Percentiles rank a stretch among this genome's conserved stretches.
Conservation (phyloP, 441 rosid species). For the Arabidopsis hybrid region DNA sequence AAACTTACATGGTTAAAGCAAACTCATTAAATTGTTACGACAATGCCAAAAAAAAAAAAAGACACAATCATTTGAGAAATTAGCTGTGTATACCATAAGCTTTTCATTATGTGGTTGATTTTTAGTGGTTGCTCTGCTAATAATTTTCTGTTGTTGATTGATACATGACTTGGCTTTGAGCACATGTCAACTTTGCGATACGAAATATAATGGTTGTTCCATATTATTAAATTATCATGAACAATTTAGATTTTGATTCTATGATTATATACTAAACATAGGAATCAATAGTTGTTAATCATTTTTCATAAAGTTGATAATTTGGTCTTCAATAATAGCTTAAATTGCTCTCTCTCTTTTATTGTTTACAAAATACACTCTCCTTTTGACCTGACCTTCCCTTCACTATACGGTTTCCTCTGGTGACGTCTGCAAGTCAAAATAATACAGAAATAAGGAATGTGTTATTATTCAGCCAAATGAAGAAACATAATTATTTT, state of each 20-base stretch:
- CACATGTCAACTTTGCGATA: background rate
- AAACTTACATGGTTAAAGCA: background rate
- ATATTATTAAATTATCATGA: slow-evolving; percentile 5
- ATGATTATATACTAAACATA: background rate
- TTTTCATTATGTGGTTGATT: slow-evolving; percentile 2
- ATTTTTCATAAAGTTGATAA: background rate
- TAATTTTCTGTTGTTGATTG: background rate
- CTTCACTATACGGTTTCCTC: slow-evolving; percentile 20
- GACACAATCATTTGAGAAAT: slow-evolving; percentile 8
- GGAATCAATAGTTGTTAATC: background rate
- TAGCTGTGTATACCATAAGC: slow-evolving; percentile 30
- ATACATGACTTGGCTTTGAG: slow-evolving; percentile 17
- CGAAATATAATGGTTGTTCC: background rate
- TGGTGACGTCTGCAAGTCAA: slow-evolving; percentile 29
- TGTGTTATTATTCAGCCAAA: background rate
- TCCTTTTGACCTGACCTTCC: slow-evolving; percentile 10
- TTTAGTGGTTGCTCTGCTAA: slow-evolving; percentile 4
- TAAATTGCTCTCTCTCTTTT: background rate
- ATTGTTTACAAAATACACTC: background rate
- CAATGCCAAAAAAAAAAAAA: background rate
- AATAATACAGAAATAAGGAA: slow-evolving; percentile 15
- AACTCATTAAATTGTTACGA: background rate
- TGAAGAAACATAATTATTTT: background rate
- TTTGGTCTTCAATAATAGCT: no score
- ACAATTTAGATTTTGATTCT: background rate